Conservation (phyloP, 2,329 filamentous ascomycete genomes). For the Fusarium secorum region DNA sequence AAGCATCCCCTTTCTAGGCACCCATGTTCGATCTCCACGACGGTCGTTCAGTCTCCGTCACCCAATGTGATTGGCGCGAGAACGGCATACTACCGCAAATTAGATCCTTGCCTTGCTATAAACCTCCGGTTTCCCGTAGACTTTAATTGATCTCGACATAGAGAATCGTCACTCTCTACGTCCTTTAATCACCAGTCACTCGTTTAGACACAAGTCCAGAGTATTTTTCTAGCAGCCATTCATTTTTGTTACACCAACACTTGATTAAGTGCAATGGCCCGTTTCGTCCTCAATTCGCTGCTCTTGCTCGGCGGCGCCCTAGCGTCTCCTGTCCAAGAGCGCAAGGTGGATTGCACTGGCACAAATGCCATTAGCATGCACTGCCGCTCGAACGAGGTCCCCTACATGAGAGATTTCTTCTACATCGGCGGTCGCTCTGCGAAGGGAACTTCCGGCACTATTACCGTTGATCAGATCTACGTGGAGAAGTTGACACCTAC, state of each 20-base stretch:
- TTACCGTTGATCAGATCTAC: slow-evolving; percentile 30
- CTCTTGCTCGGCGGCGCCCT: slow-evolving; percentile 10
- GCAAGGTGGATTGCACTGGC: slow-evolving; percentile 8
- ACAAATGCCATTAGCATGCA: slow-evolving; percentile 20
- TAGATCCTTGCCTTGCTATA: background rate
- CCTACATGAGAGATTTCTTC: slow-evolving; percentile 30
- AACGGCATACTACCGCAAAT: too few relatives aligned
- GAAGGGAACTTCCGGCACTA: slow-evolving; percentile 16
- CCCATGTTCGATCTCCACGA: background rate
- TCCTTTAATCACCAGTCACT: background rate
- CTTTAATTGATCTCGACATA: background rate
- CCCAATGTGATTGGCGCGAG: background rate
- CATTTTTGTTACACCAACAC: background rate
- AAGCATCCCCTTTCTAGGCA: slow-evolving; percentile 12
- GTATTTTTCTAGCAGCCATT: background rate
- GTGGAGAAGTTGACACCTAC: slow-evolving; percentile 27
- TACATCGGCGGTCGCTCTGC: slow-evolving; percentile 20
- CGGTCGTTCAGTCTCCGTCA: background rate
- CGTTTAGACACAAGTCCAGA: background rate
- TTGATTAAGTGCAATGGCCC: slow-evolving; percentile 3
- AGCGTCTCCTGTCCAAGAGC: background rate
- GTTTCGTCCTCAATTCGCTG: slow-evolving; percentile 13
- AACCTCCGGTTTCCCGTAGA: background rate
- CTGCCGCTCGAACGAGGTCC: slow-evolving; percentile 12
- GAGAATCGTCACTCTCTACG: background rate